These are phyloP conservation scores for Linum trigynum DNA, from an alignment of 345 rosid genomes.

Conservation along the genomic window DNA sequence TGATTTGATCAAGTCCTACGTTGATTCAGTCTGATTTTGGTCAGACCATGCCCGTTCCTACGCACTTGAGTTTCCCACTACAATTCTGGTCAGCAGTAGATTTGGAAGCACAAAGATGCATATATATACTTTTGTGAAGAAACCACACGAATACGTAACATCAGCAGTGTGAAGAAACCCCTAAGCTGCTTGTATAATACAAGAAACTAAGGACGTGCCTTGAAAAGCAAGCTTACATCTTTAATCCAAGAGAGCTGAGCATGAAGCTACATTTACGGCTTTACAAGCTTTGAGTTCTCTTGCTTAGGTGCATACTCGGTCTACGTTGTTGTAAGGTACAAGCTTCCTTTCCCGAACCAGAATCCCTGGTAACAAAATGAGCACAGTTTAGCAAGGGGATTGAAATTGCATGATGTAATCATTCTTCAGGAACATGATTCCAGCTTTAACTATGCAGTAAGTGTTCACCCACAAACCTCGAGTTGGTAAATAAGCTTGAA, in stretches of 20 bases:
- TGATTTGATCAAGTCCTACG: too few relatives aligned
- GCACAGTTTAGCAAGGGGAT: too few relatives aligned
- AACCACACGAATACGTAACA: background rate
- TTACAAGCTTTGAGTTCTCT: background rate
- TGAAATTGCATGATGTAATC: background rate
- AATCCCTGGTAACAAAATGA: too few relatives aligned
- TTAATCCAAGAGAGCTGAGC: background rate
- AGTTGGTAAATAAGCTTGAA: background rate
- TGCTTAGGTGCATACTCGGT: too few relatives aligned
- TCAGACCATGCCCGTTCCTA: too few relatives aligned
- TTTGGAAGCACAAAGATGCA: background rate
- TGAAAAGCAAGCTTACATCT: background rate
- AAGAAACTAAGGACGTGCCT: background rate
- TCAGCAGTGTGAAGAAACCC: background rate
- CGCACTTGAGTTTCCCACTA: too few relatives aligned
- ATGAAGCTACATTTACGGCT: background rate
- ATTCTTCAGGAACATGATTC: background rate
- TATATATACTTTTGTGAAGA: background rate
- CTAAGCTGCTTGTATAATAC: too few relatives aligned
- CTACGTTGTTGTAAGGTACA: too few relatives aligned
- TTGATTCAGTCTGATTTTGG: too few relatives aligned
- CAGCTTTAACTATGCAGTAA: background rate
- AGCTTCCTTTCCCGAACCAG: background rate
- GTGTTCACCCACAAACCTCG: slow-evolving; percentile 21
- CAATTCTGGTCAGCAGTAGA: too few relatives aligned